Evolutionary conservation across 768 basidiomycete genomes (phyloP), one percentile per base, ranked within the genome.

Genomic region (Tylopilus sp.): DNA sequence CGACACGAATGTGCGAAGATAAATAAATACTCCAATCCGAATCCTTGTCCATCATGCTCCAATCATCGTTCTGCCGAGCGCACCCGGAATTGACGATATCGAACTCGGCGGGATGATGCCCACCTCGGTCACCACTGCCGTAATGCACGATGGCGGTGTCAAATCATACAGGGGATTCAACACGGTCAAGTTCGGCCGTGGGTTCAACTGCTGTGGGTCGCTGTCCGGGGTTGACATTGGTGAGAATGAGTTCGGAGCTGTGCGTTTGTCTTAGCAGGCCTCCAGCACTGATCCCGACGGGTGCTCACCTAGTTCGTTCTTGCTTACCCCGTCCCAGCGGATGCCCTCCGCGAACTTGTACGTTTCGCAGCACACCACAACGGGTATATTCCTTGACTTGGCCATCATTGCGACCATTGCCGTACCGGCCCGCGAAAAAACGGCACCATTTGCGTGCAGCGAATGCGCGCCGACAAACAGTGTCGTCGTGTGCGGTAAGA

Each of bases 361-460:
- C 5, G 97, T 99, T 72, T 98, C 97, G 62, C 95, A 97, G 58
- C 94, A 98, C 24, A 97, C 93, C 31, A 99, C 83, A 8, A 98
- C 94, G 6, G 97, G 96, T 0, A 98, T 88, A 22, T 85, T 86
- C 62, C 87, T 82, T 43, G 84, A 83, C 69, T 91, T 92, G 2
- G 92, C 91, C 79, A 98, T 85, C 95, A 98, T 96, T 2, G 95
- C 92, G 7, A 98, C 92, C 61, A 94, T 80, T 0, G 96, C 96
- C 4, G 95, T 98, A 25, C 97, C 97, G 0, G 94, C 92, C 46
- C 97, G 81, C 12, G 93, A 90, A 67, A 89, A 96, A 3, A 98
- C 89, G 3, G 92, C 85, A 9, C 97, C 97, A 57, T 99, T 97
- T 4, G 95, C 87, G 65, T 95, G 90, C 8, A 99, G 78, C 8